These are phyloP conservation scores for Termitomyces bulborhizus DNA, from an alignment of 768 basidiomycete genomes.

Conservation along the genomic window DNA sequence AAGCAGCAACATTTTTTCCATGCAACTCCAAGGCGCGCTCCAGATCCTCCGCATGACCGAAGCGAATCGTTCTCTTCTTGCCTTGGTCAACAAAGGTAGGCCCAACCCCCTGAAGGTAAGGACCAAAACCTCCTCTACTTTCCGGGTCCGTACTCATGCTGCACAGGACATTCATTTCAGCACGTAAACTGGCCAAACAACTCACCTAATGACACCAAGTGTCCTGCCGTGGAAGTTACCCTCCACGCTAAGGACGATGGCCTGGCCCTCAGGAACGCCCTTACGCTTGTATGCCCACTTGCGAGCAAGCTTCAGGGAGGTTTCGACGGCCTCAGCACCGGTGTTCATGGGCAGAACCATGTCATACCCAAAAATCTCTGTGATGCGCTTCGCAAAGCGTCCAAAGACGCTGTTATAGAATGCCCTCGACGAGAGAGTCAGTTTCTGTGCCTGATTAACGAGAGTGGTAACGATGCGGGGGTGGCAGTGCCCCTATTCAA, in stretches of 20 bases:
- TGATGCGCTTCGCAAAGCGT: conserved; percentile 81
- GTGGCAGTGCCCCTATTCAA: conserved; percentile 78
- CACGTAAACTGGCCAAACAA: neutral
- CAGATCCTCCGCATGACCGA: conserved; percentile 79
- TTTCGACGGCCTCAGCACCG: conserved; percentile 97
- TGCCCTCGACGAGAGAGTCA: conserved; percentile 92
- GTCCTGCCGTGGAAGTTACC: conserved; percentile 98
- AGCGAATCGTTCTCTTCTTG: conserved; percentile 59
- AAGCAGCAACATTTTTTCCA: conserved; percentile 82
- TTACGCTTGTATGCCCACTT: conserved; percentile 97
- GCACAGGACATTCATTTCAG: conserved; percentile 5
- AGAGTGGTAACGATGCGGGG: conserved; percentile 80
- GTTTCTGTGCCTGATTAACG: conserved; percentile 76
- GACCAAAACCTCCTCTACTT: conserved; percentile 81
- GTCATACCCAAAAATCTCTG: conserved; percentile 82
- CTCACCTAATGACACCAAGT: conserved; percentile 75
- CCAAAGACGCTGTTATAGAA: conserved; percentile 95
- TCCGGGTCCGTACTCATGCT: conserved; percentile 97
- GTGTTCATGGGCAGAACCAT: conserved; percentile 99
- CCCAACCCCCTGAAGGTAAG: conserved; percentile 82
- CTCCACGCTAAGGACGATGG: conserved; percentile 77
- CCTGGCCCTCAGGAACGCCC: conserved; percentile 73
- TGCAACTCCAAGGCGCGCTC: conserved; percentile 72
- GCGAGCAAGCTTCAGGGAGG: conserved; percentile 88
- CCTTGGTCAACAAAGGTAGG: conserved; percentile 64